Conservation (phyloP, 2,329 filamentous ascomycete species). For the Calonectria honghensis region DNA sequence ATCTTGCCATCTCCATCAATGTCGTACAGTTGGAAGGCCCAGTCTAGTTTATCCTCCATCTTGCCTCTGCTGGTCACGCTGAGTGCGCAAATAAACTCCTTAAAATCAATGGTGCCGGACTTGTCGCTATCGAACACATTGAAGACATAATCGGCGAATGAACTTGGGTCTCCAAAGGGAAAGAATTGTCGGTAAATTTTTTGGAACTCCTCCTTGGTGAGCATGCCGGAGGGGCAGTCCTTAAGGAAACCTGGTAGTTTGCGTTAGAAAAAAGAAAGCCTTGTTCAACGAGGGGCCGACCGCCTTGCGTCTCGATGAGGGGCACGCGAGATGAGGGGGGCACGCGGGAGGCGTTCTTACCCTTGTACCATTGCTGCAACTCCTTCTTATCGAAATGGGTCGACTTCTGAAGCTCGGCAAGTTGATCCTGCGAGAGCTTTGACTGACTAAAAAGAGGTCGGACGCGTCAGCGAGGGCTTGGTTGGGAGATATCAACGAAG, state of each 20-base stretch:
- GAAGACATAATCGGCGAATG: conserved; percentile 99
- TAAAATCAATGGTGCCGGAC: conserved; percentile 98
- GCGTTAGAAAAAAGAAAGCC: conserved; percentile 41
- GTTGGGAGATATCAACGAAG: conserved; percentile 36
- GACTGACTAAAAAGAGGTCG: conserved; percentile 82
- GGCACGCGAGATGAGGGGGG: conserved; percentile 24
- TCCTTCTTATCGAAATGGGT: conserved; percentile 99
- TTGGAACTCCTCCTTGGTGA: conserved; percentile 99
- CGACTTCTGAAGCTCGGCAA: conserved; percentile 94
- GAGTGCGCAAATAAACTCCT: conserved; percentile 98
- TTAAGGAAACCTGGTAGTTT: conserved; percentile 88
- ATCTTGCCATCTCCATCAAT: conserved; percentile 99
- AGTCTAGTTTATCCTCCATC: conserved; percentile 99
- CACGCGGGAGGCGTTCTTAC: conserved; percentile 69
- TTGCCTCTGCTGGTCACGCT: conserved; percentile 97
- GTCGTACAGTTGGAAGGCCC: conserved; percentile 99
- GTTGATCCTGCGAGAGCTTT: conserved; percentile 97
- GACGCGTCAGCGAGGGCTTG: conserved; percentile 49
- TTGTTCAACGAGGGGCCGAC: conserved; percentile 3
- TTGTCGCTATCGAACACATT: conserved; percentile 99
- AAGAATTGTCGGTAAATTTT: conserved; percentile 99
- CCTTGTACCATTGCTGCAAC: conserved; percentile 99
- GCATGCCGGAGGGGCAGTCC: conserved; percentile 96
- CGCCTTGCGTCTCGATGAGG: conserved; percentile 29
- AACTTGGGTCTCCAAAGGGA: conserved; percentile 96